Percentiles rank a stretch among this genome's conserved stretches.
Conservation (phyloP, 2,329 filamentous ascomycete species). For the Aspergillus felis region DNA sequence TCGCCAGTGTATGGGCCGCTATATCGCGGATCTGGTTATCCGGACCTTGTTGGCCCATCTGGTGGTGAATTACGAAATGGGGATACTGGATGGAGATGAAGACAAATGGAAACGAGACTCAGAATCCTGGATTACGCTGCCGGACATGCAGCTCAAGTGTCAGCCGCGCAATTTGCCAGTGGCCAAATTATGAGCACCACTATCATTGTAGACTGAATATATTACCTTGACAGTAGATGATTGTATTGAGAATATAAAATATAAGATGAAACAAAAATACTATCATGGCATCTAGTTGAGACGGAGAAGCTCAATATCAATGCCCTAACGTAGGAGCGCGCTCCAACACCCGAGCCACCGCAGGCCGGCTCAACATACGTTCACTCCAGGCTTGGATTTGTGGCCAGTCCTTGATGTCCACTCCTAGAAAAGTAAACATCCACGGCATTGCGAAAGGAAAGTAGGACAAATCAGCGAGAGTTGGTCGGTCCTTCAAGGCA, state of each 20-base stretch:
- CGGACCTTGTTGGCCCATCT: conserved; percentile 13
- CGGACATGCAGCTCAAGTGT: conserved; percentile 7
- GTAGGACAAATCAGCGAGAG: conserved; percentile 3
- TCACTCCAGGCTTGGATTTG: background rate
- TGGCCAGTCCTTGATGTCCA: conserved; percentile 4
- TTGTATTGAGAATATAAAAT: background rate
- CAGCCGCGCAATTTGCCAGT: background rate
- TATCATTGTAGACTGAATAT: background rate
- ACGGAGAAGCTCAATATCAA: background rate
- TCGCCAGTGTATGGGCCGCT: conserved; percentile 42
- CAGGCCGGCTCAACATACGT: background rate
- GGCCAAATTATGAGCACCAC: background rate
- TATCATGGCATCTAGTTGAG: background rate
- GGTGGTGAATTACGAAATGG: conserved; percentile 7
- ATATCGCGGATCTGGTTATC: conserved; percentile 39
- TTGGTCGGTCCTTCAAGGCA: conserved; percentile 3
- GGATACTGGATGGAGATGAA: background rate
- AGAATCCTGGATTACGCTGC: conserved; percentile 9
- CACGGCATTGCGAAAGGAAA: conserved; percentile 6
- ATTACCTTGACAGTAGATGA: background rate
- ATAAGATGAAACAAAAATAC: background rate
- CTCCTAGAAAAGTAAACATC: conserved; percentile 4
- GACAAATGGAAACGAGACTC: conserved; percentile 1
- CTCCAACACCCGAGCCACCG: background rate
- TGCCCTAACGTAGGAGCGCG: background rate